Percentiles rank a stretch among this genome's conserved stretches.
These are phyloP conservation scores for Avena insularis DNA, from an alignment of 176 grass and related monocot genomes.

Conservation along the genomic window DNA sequence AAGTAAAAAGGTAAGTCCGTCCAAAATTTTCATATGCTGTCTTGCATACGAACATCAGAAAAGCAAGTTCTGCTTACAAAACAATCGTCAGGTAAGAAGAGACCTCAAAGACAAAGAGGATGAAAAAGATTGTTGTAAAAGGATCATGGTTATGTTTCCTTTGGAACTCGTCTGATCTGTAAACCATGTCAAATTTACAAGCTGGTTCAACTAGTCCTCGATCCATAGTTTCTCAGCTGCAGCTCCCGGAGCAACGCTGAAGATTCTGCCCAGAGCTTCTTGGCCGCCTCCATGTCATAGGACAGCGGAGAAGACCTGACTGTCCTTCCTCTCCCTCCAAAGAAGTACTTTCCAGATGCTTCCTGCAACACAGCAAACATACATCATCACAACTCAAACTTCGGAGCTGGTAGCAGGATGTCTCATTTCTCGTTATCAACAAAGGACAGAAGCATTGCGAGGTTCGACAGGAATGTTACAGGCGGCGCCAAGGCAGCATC, in stretches of 20 bases:
- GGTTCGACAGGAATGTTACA: constrained; percentile 48
- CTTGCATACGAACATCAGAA: not conserved
- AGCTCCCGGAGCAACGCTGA: constrained; percentile 60
- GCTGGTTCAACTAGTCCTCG: not conserved
- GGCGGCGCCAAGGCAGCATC: constrained; percentile 76
- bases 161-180: not conserved
- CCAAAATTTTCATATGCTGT: too few relatives aligned
- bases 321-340: constrained; percentile 78
- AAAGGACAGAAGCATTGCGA: not conserved
- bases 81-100: not conserved
- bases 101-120: not conserved
- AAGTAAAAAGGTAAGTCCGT: too few relatives aligned
- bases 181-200: not conserved
- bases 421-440: not conserved
- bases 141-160: not conserved
- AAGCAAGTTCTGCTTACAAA: not conserved
- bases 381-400: not conserved
- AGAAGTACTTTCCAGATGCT: constrained; percentile 82
- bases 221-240: constrained; percentile 30
- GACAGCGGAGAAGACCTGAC: constrained; percentile 68
- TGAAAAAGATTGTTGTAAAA: not conserved
- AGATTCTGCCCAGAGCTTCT: constrained; percentile 77
- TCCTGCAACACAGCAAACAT: constrained; percentile 56
- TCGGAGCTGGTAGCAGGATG: not conserved
- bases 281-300: constrained; percentile 53